Evolutionary conservation across 768 basidiomycete species (phyloP), one percentile per base, ranked within the genome.

Genomic region (Porphyrellus cyaneotinctus): DNA sequence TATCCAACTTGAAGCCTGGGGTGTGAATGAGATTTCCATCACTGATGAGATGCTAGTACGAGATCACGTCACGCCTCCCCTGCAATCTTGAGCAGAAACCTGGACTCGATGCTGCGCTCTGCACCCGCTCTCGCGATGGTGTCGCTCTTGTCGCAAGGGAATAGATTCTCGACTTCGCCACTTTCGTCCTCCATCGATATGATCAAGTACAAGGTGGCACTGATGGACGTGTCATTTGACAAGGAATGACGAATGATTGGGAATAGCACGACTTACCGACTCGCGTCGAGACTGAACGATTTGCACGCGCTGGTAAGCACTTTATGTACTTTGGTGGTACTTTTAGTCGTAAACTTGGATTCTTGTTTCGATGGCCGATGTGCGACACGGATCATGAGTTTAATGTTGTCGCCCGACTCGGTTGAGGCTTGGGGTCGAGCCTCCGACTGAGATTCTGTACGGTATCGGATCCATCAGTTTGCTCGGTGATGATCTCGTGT

Each of bases 271-370:
- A 44, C 43, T 30, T 31, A 70, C 67, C 18, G 44, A 38, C n/a
- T 48, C 2, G 22, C 24, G 30, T 68, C 62, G 37, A 69, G 46
- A 12, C 54, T 47, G 35, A 69, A 69, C 23, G 68, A 71, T 32
- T 56, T 71, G 58, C 68, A 69, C 22, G 58, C 65, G 6, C 54
- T 57, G 3, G 59, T 4, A 5, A 69, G 52, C 35, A 69, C 64
- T 17, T 67, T 69, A 14, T 33, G 43, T 2, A 71, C 68, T n/a
- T 53, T 71, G 18, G 69, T 70, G n/a, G 64, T 60, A 22, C 47
- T 35, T n/a, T 68, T 71, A 6, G 58, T 51, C 22, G 58, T 66
- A 23, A 69, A 71, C 31, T 69, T 70, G 12, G 69, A 58, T 44
- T 69, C 66, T 44, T 70, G 69, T 36, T 53, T 53, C 8, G 70